Percentiles rank a stretch among this genome's conserved stretches.
These are phyloP conservation scores for Lactarius hengduanensis DNA, from an alignment of 768 basidiomycete genomes.

Conservation along the genomic window DNA sequence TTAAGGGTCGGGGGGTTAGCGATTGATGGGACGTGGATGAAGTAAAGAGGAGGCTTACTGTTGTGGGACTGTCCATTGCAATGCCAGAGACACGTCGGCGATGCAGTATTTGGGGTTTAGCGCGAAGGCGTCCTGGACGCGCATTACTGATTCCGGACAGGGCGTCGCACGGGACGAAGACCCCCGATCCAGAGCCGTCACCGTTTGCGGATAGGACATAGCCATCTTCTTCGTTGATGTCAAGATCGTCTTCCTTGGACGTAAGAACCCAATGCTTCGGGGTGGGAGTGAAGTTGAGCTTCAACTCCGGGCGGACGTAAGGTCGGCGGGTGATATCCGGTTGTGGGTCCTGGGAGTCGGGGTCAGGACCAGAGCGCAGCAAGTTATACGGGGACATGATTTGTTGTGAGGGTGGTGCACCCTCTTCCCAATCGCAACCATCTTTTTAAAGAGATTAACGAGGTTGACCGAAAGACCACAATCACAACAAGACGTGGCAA, in stretches of 20 bases:
- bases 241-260: not conserved
- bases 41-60: conserved; percentile 12
- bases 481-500: conserved; percentile 4
- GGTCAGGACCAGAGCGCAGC: not conserved
- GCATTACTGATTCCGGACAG: conserved; percentile 10
- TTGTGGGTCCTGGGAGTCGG: not conserved
- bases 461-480: not conserved
- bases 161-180: conserved; percentile 18
- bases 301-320: conserved; percentile 15
- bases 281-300: conserved; percentile 7
- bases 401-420: not conserved
- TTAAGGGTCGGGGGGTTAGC: not conserved
- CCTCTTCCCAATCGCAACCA: not conserved
- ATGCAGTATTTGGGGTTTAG: conserved; percentile 7
- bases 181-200: conserved; percentile 15
- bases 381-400: not conserved
- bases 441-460: conserved; percentile 17
- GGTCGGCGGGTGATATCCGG: conserved; percentile 9
- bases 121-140: conserved; percentile 20
- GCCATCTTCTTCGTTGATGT: conserved; percentile 29
- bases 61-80: conserved; percentile 13
- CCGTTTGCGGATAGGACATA: conserved; percentile 25
- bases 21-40: not conserved
- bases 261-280: conserved; percentile 13
- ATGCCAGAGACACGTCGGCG: conserved; percentile 22